A percentile compares a stretch with the other conserved stretches of the same genome.
Evolutionary conservation across 2,329 filamentous ascomycete species (phyloP).

Genomic region (Diaporthe helianthi): DNA sequence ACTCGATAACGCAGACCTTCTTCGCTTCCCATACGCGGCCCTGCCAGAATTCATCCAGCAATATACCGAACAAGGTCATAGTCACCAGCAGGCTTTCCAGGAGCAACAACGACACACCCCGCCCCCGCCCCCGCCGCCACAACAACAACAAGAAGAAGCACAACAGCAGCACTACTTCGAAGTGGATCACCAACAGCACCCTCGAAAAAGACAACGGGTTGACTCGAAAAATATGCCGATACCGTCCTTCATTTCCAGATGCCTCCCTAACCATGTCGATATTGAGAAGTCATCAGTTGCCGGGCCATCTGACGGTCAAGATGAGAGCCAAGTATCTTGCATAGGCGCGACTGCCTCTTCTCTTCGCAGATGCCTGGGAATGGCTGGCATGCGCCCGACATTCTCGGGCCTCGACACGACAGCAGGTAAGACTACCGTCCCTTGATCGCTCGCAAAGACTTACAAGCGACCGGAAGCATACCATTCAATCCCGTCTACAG

Average conservation of each 20-base stretch:
- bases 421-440: slow-evolving; percentile 15
- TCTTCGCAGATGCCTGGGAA: slow-evolving; percentile 14
- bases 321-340: neutral
- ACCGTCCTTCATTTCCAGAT: slow-evolving; percentile 9
- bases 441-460: neutral
- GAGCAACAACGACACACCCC: slow-evolving; percentile 15
- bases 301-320: slow-evolving; percentile 25
- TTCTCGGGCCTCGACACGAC: slow-evolving; percentile 14
- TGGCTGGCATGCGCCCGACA: slow-evolving; percentile 1
- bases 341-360: slow-evolving; percentile 14
- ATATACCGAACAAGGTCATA: slow-evolving; percentile 41
- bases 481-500: slow-evolving; percentile 6
- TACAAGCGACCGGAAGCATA: slow-evolving; percentile 24
- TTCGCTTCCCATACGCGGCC: neutral
- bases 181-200: slow-evolving; percentile 32
- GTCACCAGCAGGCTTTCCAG: slow-evolving; percentile 39
- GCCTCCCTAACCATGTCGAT: neutral
- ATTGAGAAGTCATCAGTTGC: slow-evolving; percentile 21
- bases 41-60: slow-evolving; percentile 40
- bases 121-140: neutral
- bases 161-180: slow-evolving; percentile 7
- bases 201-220: slow-evolving; percentile 42
- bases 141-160: slow-evolving; percentile 10
- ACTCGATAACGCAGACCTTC: slow-evolving; percentile 8
- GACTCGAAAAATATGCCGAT: slow-evolving; percentile 37